Evolutionary conservation across 805 yeast species (phyloP).

Genomic region (Ogataea haglerorum): DNA sequence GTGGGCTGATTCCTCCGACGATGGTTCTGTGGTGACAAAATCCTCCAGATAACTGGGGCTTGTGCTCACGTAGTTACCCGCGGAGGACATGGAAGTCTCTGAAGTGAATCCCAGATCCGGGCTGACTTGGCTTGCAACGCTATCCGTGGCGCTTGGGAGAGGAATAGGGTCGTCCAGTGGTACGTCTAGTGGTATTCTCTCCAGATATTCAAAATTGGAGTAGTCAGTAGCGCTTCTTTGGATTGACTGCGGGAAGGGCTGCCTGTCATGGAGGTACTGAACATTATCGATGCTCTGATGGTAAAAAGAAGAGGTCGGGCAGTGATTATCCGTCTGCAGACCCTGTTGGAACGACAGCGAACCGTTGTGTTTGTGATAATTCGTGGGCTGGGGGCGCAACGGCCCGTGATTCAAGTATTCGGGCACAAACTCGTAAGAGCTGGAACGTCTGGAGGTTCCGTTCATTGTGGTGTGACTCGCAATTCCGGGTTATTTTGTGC

Average conservation of each 20-base stretch:
- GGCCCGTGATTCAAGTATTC: neutral
- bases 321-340: neutral
- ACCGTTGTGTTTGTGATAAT: neutral
- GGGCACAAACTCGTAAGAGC: slow-evolving; percentile 1
- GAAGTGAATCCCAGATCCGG: slow-evolving; percentile 12
- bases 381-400: neutral
- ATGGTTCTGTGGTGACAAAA: slow-evolving; percentile 5
- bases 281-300: slow-evolving; percentile 13
- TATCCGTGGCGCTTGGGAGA: slow-evolving; percentile 2
- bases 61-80: slow-evolving; percentile 2
- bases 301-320: slow-evolving; percentile 7
- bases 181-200: slow-evolving; percentile 5
- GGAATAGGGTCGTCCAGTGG: slow-evolving; percentile 1
- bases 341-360: neutral
- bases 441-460: slow-evolving; percentile 4
- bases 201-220: slow-evolving; percentile 12
- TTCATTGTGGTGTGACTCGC: slow-evolving; percentile 1
- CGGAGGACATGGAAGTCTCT: slow-evolving; percentile 5
- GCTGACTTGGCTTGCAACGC: slow-evolving; percentile 5
- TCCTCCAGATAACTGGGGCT: slow-evolving; percentile 12
- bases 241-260: slow-evolving; percentile 4
- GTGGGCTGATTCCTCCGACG: slow-evolving; percentile 5
- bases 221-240: slow-evolving; percentile 9
- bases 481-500: neutral
- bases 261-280: slow-evolving; percentile 9